Conservation (phyloP, 2,329 filamentous ascomycete genomes). For the Macrophomina phaseolina region DNA sequence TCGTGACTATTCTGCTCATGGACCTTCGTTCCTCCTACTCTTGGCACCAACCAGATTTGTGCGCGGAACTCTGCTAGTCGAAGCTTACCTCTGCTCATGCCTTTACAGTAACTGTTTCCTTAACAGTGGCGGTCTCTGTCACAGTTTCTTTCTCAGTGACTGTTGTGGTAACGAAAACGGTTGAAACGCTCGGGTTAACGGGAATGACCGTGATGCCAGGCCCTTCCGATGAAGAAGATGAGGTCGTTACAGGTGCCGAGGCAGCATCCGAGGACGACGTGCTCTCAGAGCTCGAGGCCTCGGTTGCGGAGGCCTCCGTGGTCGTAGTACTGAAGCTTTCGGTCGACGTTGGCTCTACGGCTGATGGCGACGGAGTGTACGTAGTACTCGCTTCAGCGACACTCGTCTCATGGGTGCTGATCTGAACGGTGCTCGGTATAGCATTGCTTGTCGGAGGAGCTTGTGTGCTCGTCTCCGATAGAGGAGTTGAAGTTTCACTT, state of each 20-base stretch:
- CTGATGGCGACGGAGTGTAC: not conserved
- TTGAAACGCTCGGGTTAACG: conserved; percentile 30
- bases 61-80: not conserved
- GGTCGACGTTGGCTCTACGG: not conserved
- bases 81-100: not conserved
- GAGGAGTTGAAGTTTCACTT: not conserved
- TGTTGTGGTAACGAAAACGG: conserved; percentile 40
- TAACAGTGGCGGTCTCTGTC: conserved; percentile 15
- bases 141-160: conserved; percentile 37
- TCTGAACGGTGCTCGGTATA: too few relatives aligned
- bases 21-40: not conserved
- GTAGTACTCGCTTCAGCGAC: not conserved
- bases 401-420: not conserved
- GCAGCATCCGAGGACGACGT: not conserved
- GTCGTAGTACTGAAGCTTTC: conserved; percentile 1
- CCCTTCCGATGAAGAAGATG: conserved; percentile 5
- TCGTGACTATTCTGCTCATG: conserved; percentile 16
- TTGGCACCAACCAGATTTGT: not conserved
- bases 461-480: not conserved
- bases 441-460: not conserved
- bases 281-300: not conserved
- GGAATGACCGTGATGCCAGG: conserved; percentile 28
- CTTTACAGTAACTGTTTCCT: conserved; percentile 13
- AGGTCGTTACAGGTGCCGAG: not conserved
- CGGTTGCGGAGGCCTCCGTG: not conserved